Conservation (phyloP, 176 grass and related monocot species). For the Cenchrus americanus region DNA sequence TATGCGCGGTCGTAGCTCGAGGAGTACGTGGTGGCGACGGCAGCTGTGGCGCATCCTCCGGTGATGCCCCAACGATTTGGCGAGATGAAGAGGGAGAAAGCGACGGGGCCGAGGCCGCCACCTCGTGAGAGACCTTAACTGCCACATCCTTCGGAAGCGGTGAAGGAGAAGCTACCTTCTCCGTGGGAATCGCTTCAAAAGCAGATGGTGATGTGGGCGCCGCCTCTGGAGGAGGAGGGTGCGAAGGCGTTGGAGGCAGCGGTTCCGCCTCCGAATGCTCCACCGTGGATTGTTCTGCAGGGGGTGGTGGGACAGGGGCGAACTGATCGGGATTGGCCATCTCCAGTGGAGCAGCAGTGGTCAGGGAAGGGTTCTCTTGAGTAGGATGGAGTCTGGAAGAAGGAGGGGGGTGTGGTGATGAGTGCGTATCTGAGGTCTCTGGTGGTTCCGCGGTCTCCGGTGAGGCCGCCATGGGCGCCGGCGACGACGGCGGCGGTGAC, state of each 20-base stretch:
- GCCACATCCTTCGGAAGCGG: neutral
- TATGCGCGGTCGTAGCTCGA: neutral
- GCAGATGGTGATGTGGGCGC: neutral
- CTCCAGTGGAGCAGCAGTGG: slow-evolving; percentile 7
- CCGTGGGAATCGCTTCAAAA: slow-evolving; percentile 23
- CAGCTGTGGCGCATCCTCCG: slow-evolving; percentile 24
- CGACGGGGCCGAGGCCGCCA: neutral
- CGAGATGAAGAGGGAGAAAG: slow-evolving; percentile 18
- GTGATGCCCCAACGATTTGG: slow-evolving; percentile 14
- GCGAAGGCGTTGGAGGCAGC: neutral
- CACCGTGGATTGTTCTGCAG: neutral
- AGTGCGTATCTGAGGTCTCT: slow-evolving; percentile 3
- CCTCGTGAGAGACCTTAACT: neutral
- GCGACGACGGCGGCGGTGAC: neutral
- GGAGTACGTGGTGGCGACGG: slow-evolving; percentile 13
- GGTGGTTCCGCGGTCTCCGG: slow-evolving; percentile 21
- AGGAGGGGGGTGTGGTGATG: slow-evolving; percentile 7
- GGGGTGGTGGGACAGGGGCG: neutral
- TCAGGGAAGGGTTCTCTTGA: neutral
- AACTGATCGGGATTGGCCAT: neutral
- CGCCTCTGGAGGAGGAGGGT: neutral
- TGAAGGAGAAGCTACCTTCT: slow-evolving; percentile 7
- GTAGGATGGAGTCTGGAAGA: neutral
- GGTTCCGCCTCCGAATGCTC: neutral
- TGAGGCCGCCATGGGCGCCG: slow-evolving; percentile 39